Conservation (phyloP, 2,329 filamentous ascomycete species). For the Aspergillus caelatus region DNA sequence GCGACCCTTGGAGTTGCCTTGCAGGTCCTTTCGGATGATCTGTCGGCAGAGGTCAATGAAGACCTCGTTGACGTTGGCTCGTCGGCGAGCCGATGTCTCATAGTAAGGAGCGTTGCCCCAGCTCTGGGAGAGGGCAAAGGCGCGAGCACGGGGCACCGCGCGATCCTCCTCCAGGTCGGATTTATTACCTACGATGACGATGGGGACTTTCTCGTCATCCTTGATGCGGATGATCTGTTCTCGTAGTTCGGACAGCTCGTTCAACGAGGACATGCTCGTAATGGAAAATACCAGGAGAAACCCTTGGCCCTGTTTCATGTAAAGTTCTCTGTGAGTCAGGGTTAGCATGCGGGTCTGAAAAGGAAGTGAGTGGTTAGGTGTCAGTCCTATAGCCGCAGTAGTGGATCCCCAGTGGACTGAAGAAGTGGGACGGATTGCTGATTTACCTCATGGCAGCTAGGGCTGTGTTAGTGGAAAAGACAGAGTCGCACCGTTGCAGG, state of each 20-base stretch:
- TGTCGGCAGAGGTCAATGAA: conserved; percentile 84
- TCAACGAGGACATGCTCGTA: conserved; percentile 79
- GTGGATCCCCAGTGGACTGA: neutral
- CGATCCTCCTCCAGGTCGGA: conserved; percentile 86
- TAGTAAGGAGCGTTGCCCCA: conserved; percentile 91
- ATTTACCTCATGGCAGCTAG: conserved; percentile 61
- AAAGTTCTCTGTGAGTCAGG: conserved; percentile 64
- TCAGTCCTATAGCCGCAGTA: neutral
- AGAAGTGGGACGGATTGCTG: neutral
- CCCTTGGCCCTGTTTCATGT: conserved; percentile 92
- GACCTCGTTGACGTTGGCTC: conserved; percentile 87
- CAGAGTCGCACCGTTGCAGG: conserved; percentile 5
- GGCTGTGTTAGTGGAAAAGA: conserved; percentile 19
- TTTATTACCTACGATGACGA: conserved; percentile 92
- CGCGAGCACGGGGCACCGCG: conserved; percentile 73
- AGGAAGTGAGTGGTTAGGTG: neutral
- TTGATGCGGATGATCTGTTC: conserved; percentile 93
- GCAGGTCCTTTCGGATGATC: conserved; percentile 71
- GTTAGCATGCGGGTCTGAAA: conserved; percentile 5
- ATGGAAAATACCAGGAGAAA: conserved; percentile 93
- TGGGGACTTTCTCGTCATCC: conserved; percentile 79
- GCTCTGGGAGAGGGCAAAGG: conserved; percentile 80
- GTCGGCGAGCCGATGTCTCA: conserved; percentile 79
- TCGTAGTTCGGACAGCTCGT: conserved; percentile 77
- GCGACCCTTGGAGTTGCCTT: conserved; percentile 37